phyloP scores from a whole-genome alignment of 805 yeast genomes.

The Nakazawaea sp. region DNA sequence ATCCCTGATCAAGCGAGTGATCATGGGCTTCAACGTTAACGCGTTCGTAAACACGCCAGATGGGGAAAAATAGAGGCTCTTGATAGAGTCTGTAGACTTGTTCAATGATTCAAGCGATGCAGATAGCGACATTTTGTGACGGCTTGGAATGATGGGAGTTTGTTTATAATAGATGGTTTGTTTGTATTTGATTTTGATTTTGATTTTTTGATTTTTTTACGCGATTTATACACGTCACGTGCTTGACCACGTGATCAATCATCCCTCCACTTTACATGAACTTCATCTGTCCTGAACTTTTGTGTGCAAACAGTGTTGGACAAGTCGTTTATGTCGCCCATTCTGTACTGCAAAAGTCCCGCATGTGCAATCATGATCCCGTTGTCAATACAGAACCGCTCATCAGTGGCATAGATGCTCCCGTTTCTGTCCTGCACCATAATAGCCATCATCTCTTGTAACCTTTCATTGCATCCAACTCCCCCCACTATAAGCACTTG shows the following conservation, averaged over 20 bases:
- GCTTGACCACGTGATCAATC: constrained; percentile 20
- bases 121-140: constrained; percentile 15
- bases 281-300: constrained; percentile 92
- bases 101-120: constrained; percentile 26
- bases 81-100: constrained; percentile 32
- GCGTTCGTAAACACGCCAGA: constrained; percentile 68
- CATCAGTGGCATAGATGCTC: constrained; percentile 90
- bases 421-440: constrained; percentile 92
- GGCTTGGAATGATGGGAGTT: too few relatives aligned
- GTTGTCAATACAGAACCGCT: constrained; percentile 93
- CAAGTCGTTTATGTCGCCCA: constrained; percentile 61
- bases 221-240: constrained; percentile 1
- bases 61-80: constrained; percentile 38
- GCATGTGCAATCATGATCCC: constrained; percentile 99
- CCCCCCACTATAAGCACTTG: constrained; percentile 97
- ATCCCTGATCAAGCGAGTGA: constrained; percentile 54
- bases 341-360: constrained; percentile 78
- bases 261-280: constrained; percentile 84
- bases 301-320: constrained; percentile 83
- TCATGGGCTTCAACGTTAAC: constrained; percentile 40
- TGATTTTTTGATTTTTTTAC: background rate
- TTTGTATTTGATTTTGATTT: background rate
- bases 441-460: constrained; percentile 94
- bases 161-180: too few relatives aligned
- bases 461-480: constrained; percentile 89